phyloP scores from a whole-genome alignment of 140 eudicot species.

The Artemisia princeps region DNA sequence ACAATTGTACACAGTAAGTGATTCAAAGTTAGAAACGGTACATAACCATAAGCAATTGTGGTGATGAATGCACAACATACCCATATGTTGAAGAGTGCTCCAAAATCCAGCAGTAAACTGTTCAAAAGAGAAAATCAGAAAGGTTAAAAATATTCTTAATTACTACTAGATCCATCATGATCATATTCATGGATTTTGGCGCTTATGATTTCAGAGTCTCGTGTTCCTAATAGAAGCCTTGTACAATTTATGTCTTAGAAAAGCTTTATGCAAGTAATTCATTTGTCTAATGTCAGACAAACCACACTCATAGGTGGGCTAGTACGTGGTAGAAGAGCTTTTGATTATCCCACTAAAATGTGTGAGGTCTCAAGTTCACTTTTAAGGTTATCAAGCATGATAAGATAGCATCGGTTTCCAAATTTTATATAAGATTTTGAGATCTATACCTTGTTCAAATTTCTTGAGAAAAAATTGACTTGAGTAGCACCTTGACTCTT shows the following conservation, averaged over 20 bases:
- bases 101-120: conserved; percentile 14
- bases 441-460: conserved; percentile 14
- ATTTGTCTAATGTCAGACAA: no score
- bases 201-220: background rate
- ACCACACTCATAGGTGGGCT: no score
- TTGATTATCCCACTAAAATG: no score
- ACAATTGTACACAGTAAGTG: background rate
- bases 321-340: no score
- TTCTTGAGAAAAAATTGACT: background rate
- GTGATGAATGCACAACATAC: background rate
- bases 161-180: no score
- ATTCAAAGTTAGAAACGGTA: background rate
- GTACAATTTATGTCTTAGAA: no score
- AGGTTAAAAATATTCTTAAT: background rate
- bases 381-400: no score
- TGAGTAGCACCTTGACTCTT: background rate
- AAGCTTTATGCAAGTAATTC: no score
- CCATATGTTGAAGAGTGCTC: background rate
- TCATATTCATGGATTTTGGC: no score
- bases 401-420: no score
- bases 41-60: background rate
- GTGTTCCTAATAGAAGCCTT: no score
- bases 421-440: background rate
- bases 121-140: background rate
- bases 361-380: no score